Base-by-base conservation (phyloP, 495 filamentous ascomycete species). In the Penicillium ochrochloron region DNA sequence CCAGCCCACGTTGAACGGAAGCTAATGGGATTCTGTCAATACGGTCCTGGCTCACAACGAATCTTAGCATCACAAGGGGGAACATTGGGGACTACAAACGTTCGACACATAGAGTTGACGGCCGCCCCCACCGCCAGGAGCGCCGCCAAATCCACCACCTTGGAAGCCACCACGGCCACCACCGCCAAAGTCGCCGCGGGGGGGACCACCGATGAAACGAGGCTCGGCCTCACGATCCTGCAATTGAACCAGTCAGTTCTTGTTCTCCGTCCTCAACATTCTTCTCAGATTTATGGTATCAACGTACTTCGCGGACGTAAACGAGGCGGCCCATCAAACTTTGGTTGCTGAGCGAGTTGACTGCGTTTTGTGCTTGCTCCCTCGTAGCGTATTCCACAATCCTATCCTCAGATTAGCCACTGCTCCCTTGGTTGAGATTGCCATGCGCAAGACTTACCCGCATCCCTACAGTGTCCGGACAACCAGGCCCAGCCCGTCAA, bases 371-470 rank as follows among this genome's bases (percentile, higher is more conserved):
- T 72, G 95, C 95, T 90, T 98, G 93, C 73, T 99, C 96, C 88
- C 93, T 92, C 67, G 94, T 97, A 69, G 95, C 95, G 88, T 98
- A 99, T 90, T 99, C 95, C 89, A 99, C 95, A 92, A 99, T 99
- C 85, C 95, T 97, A 63, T 23, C 11, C 19, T 58, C 42, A 42
- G 31, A 34, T 78, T 61, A 78, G 74, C 80, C 66, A 79, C 70
- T 7, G 5, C 57, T 48, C 41, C 53, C 27, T 15, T 19, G 29
- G n/a, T 15, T 15, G 31, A 2, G 6, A 39, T 37, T 21, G n/a
- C 31, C 53, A 23, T 14, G 53, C n/a, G n/a, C 33, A 35, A 37
- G 15, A 56, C 92, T 86, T 87, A 97, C 94, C 94, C 96, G 94
- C 95, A 99, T 93, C 96, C 95, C 95, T 99, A 97, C 90, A 97